Evolutionary conservation across 2,329 filamentous ascomycete species (phyloP), one percentile per base, ranked within the genome.

Genomic region (Trichoderma atroviride): DNA sequence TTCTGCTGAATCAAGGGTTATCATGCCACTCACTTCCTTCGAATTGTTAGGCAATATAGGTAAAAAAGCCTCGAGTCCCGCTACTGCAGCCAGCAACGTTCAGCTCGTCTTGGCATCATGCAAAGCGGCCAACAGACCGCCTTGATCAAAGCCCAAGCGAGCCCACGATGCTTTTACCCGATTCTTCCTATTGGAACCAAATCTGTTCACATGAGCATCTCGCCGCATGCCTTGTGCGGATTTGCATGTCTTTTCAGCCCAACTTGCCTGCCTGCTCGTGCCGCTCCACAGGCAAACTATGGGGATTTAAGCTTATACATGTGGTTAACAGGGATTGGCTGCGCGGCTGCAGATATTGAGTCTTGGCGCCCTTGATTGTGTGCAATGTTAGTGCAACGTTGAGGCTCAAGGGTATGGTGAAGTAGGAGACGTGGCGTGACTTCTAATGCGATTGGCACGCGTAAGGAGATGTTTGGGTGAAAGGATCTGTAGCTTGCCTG

Each of bases 81-180:
- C 55, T 35, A 27, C 43, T 35, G 22, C 27, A 14, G 22, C 24
- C 33, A 16, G 33, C 37, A n/a, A 40, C 40, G 6, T 64, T 64
- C 61, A 64, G 61, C 61, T 64, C 50, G 33, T 43, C 61, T 64
- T 64, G 61, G 61, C 61, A 56, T 64, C 33, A 55, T 56, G 24
- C 50, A 16, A 27, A 55, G 50, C 33, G 61, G 24, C 40, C 31
- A 64, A 24, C 22, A 40, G 29, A 35, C 22, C 61, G 31, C 22
- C 24, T 24, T 35, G 14, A 56, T 56, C 35, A 31, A 31, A 63
- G 31, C 33, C 19, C 27, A 31, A 56, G 59, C 60, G 33, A 63
- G 43, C 47, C 16, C 47, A 29, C 5, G 40, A 11, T 43, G 3
- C 13, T 14, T 56, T 64, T 64, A 64, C 16, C 61, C 50, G 29